phyloP scores from a whole-genome alignment of 139 green algal genomes.

The Coccomyxa sp. region DNA sequence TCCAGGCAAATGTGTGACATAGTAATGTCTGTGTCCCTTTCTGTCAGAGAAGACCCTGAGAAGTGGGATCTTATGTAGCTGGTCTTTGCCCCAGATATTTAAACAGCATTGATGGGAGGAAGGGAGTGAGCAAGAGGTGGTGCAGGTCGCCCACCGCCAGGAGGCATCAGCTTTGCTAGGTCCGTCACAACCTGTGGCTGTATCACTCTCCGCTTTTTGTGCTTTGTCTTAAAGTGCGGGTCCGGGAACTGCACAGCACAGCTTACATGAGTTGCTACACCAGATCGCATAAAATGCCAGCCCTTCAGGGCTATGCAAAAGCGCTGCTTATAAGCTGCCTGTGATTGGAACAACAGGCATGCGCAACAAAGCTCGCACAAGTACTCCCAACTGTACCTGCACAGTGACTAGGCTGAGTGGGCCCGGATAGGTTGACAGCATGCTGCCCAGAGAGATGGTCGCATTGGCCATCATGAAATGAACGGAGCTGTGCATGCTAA shows the following conservation, averaged over 20 bases:
- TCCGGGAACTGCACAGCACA: slow-evolving; percentile 79
- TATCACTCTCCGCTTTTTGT: slow-evolving; percentile 82
- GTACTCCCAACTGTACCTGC: no score
- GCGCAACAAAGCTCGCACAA: no score
- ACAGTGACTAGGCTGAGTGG: slow-evolving; percentile 43
- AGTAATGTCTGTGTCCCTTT: background rate
- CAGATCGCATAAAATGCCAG: no score
- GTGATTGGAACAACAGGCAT: no score
- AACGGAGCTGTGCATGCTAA: slow-evolving; percentile 39
- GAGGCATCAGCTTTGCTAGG: slow-evolving; percentile 22
- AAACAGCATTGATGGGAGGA: background rate
- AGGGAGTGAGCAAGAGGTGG: background rate
- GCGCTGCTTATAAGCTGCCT: no score
- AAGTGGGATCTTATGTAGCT: background rate
- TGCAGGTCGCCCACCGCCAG: slow-evolving; percentile 12
- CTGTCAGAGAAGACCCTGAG: background rate
- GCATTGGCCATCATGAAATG: slow-evolving; percentile 74
- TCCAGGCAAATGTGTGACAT: no score
- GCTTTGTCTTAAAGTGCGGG: slow-evolving; percentile 84
- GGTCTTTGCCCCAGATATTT: no score
- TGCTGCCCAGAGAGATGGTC: slow-evolving; percentile 60
- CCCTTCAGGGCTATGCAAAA: no score
- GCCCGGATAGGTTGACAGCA: slow-evolving; percentile 67
- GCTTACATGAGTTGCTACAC: no score
- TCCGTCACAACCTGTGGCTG: slow-evolving; percentile 57